Evolutionary conservation across 768 basidiomycete genomes (phyloP), one percentile per base, ranked within the genome.

Genomic region (Boletus rubescentipes): DNA sequence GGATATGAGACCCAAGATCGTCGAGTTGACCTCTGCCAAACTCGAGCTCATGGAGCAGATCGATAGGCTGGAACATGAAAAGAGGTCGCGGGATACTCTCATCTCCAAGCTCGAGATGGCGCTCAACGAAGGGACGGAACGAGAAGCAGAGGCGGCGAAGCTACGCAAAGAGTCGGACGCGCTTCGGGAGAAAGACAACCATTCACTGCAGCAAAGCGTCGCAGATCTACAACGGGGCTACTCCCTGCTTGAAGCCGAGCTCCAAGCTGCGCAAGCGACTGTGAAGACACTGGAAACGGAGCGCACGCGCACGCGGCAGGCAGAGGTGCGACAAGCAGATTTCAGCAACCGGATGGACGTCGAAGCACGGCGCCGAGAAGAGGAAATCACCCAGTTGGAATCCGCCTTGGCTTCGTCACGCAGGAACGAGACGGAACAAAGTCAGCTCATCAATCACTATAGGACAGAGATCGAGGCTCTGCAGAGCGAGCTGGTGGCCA

Each of bases 1-100:
- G 58, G 90, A 93, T 70, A 87, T 93, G 83, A 81, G 87, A 30
- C 82, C 89, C 37, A 93, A 93, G 74, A 84, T 93, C 57, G 85
- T 92, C 20, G 85, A 91, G 65, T 75, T 95, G 49, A 91, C 88
- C 3, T 81, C 84, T 35, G 79, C 76, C 55, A 90, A 86, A 67
- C 72, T 89, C 14, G 82, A 88, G 55, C 77, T 90, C 9, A 75
- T 77, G 40, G 88, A 93, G 56, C 82, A 82, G 61, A 73, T 84
- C 41, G 83, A 82, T 57, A 67, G 70, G 50, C 68, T 91, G 51
- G 77, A 85, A 53, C 75, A 77, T 47, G 73, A 77, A 9, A 58
- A 89, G 53, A 75, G 75, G 36, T 79, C 75, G 56, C 79, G 82
- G 18, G 86, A 90, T 57, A 64, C 70, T 6, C 71, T 75, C 39